These are phyloP conservation scores for Plasmodium sp. DNA, from an alignment of 169 alveolate species.

Conservation along the genomic window DNA sequence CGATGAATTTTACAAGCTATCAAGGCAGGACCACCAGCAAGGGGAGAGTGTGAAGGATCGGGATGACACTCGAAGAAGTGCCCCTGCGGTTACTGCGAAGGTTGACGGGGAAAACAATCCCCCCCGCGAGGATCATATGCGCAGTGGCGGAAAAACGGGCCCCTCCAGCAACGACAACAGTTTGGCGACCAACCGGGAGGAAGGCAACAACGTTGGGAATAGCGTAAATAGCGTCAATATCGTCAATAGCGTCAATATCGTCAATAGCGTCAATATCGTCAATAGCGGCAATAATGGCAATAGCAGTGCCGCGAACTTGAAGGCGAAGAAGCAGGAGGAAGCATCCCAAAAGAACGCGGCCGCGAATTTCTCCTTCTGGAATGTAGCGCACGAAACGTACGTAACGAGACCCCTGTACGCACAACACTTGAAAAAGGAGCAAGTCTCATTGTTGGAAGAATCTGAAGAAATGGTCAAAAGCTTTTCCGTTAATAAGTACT, in stretches of 20 bases:
- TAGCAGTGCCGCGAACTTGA: neutral
- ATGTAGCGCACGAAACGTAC: constrained; percentile 38
- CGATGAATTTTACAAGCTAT: constrained; percentile 2
- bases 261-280: neutral
- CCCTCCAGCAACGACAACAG: neutral
- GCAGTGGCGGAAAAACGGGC: neutral
- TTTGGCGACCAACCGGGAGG: neutral
- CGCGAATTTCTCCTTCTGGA: constrained; percentile 59
- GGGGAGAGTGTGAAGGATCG: neutral
- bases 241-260: neutral
- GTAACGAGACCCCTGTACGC: constrained; percentile 71
- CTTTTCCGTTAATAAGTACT: constrained; percentile 42
- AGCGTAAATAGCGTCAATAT: neutral
- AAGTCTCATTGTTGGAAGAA: constrained; percentile 43
- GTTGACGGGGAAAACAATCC: neutral
- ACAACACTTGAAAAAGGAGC: constrained; percentile 12
- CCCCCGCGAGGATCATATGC: neutral
- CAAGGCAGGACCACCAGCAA: neutral
- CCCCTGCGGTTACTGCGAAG: neutral
- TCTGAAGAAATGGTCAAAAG: constrained; percentile 72
- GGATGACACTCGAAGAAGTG: neutral
- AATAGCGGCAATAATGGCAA: neutral
- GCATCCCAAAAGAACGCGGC: neutral
- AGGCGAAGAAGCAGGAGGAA: constrained; percentile 1
- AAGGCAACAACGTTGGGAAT: neutral